Conservation (phyloP, 176 grass and related monocot species). For the Musa itinerans region DNA sequence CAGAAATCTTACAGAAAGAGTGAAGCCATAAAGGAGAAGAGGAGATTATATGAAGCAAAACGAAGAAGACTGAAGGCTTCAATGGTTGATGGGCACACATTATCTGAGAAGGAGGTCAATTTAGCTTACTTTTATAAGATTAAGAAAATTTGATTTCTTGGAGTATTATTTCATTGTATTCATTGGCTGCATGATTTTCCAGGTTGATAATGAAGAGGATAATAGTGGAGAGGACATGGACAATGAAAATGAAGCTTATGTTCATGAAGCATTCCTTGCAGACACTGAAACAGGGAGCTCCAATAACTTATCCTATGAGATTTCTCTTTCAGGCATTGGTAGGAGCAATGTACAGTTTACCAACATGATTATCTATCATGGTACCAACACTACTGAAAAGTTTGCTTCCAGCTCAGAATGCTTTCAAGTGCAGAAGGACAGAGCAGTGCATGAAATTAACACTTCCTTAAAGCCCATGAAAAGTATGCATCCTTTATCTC, state of each 20-base stretch:
- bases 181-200: constrained; percentile 18
- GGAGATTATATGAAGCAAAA: constrained; percentile 67
- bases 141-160: neutral
- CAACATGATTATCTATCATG: constrained; percentile 19
- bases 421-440: constrained; percentile 28
- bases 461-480: constrained; percentile 25
- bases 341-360: constrained; percentile 15
- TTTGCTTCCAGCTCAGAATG: constrained; percentile 26
- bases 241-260: constrained; percentile 71
- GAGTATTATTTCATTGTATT: neutral
- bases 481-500: constrained; percentile 1
- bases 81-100: constrained; percentile 24
- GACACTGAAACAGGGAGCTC: constrained; percentile 43
- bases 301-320: constrained; percentile 19
- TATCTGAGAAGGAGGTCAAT: constrained; percentile 53
- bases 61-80: constrained; percentile 59
- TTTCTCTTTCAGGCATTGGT: constrained; percentile 26
- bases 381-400: constrained; percentile 22
- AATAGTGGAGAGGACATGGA: constrained; percentile 31
- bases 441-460: constrained; percentile 14
- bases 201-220: constrained; percentile 39
- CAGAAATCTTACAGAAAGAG: constrained; percentile 81
- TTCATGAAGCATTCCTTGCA: constrained; percentile 95
- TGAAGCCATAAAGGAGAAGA: constrained; percentile 52
- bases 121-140: neutral